Evolutionary conservation across 441 rosid species (phyloP).

Genomic region (Populus hybrid): DNA sequence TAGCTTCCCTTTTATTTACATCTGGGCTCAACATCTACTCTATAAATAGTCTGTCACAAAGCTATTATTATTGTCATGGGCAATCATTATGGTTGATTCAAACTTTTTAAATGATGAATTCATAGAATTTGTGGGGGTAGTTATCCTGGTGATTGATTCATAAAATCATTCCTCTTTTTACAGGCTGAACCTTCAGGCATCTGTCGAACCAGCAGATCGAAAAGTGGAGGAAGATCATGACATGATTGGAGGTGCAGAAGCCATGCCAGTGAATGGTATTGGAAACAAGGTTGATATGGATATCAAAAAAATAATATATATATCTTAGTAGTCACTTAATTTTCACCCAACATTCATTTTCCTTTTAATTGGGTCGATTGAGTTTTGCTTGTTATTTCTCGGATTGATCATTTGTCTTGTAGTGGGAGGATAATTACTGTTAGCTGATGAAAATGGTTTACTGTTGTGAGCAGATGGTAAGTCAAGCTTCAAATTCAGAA

Average conservation of each 20-base stretch:
- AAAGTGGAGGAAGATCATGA: conserved; percentile 31
- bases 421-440: background rate
- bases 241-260: conserved; percentile 35
- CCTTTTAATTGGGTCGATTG: background rate
- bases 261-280: conserved; percentile 38
- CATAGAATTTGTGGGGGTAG: background rate
- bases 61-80: background rate
- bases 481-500: conserved; percentile 43
- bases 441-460: conserved; percentile 19
- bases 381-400: conserved; percentile 6
- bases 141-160: conserved; percentile 1
- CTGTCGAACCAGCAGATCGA: conserved; percentile 32
- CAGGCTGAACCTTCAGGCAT: conserved; percentile 51
- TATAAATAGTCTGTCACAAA: background rate
- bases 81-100: background rate
- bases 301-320: background rate
- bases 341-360: background rate
- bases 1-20: background rate
- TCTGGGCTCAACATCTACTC: background rate
- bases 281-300: conserved; percentile 56
- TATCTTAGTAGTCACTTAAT: conserved; percentile 3
- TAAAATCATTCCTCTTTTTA: conserved; percentile 24
- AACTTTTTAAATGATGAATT: background rate
- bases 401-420: conserved; percentile 7
- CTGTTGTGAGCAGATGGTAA: conserved; percentile 49